Percentiles rank a stretch among this genome's conserved stretches.
These are phyloP conservation scores for Oidium heveae DNA, from an alignment of 2,329 filamentous ascomycete species.

Conservation along the genomic window DNA sequence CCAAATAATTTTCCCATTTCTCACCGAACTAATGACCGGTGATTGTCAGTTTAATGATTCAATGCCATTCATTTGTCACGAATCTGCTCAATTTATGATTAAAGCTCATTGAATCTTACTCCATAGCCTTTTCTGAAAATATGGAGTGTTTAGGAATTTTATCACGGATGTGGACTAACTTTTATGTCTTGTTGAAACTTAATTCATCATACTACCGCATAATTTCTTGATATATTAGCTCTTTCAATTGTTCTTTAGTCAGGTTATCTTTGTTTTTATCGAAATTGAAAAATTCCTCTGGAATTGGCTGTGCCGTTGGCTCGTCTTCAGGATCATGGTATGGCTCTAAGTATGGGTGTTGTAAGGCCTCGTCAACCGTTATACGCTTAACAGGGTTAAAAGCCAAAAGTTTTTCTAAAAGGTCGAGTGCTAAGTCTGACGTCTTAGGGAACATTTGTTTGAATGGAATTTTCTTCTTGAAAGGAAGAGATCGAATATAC, in stretches of 20 bases:
- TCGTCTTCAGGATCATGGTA: constrained; percentile 98
- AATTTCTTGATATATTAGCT: constrained; percentile 94
- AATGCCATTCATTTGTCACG: no score
- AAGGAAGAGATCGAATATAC: constrained; percentile 92
- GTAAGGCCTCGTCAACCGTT: constrained; percentile 87
- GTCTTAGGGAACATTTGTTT: constrained; percentile 95
- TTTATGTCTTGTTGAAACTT: background rate
- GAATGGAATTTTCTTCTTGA: constrained; percentile 99
- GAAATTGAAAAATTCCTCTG: constrained; percentile 98
- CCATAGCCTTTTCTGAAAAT: no score
- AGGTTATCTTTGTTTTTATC: constrained; percentile 99
- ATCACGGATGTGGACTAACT: background rate
- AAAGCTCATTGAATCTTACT: no score
- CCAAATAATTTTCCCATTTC: no score
- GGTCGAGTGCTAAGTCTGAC: constrained; percentile 83
- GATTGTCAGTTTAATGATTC: no score
- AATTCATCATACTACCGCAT: constrained; percentile 19
- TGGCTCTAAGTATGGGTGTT: constrained; percentile 93
- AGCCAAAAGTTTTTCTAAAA: constrained; percentile 82
- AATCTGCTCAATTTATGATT: no score
- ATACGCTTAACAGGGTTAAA: constrained; percentile 99
- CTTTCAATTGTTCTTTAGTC: constrained; percentile 94
- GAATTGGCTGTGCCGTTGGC: constrained; percentile 85
- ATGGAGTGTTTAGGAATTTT: no score
- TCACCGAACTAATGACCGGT: no score